phyloP scores from a whole-genome alignment of 805 yeast genomes.

The Kluyveromyces dobzhanskii region DNA sequence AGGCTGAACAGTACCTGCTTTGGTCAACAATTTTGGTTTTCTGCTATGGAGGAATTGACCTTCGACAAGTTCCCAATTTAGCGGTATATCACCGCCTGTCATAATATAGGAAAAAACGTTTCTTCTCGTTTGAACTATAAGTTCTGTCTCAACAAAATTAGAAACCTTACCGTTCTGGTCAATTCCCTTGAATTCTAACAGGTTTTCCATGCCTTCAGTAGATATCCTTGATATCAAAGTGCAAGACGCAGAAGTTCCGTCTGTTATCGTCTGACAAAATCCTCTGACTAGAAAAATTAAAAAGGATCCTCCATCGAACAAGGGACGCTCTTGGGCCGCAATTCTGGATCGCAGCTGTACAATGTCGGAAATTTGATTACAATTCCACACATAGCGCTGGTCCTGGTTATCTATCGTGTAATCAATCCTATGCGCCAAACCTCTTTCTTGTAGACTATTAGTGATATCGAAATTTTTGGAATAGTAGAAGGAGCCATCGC shows the following conservation, averaged over 20 bases:
- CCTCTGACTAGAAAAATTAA: slow-evolving; percentile 85
- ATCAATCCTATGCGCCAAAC: slow-evolving; percentile 34
- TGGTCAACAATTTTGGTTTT: slow-evolving; percentile 70
- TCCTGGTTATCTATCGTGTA: slow-evolving; percentile 46
- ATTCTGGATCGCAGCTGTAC: slow-evolving; percentile 62
- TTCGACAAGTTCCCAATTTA: slow-evolving; percentile 87
- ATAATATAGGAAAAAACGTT: slow-evolving; percentile 69
- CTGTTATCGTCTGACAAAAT: slow-evolving; percentile 60
- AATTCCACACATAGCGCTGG: slow-evolving; percentile 84
- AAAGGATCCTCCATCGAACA: slow-evolving; percentile 61
- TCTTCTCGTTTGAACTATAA: slow-evolving; percentile 46
- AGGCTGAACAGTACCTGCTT: slow-evolving; percentile 77
- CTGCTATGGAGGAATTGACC: slow-evolving; percentile 62
- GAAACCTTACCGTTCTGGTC: slow-evolving; percentile 92
- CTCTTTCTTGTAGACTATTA: slow-evolving; percentile 65
- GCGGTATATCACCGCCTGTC: slow-evolving; percentile 85
- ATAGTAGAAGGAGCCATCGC: slow-evolving; percentile 82
- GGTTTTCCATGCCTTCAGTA: slow-evolving; percentile 80
- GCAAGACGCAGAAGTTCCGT: slow-evolving; percentile 29
- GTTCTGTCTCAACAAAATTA: slow-evolving; percentile 84
- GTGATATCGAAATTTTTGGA: slow-evolving; percentile 89
- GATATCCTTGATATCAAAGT: slow-evolving; percentile 86
- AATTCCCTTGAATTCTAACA: slow-evolving; percentile 79
- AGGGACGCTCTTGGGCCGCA: slow-evolving; percentile 45
- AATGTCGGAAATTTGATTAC: slow-evolving; percentile 72